Percentiles rank a stretch among this genome's conserved stretches.
phyloP scores from a whole-genome alignment of 352 stramenopile species.

The Pythium aquatile region DNA sequence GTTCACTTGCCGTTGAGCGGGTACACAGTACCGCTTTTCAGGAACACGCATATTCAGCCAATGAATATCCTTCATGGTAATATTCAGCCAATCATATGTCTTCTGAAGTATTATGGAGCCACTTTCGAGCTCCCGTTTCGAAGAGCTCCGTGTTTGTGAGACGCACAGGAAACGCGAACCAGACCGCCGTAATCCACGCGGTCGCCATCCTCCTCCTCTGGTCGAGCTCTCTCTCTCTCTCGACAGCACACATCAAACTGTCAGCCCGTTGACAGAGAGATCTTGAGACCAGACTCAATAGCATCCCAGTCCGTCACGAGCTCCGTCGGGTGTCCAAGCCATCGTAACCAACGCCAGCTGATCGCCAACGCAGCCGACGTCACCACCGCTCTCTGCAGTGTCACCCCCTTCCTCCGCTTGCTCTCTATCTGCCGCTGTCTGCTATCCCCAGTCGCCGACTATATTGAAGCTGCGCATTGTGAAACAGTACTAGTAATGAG shows the following conservation, averaged over 20 bases:
- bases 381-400: not conserved
- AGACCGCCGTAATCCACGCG: not conserved
- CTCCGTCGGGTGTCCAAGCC: not conserved
- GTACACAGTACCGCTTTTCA: conserved; percentile 1
- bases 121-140: not conserved
- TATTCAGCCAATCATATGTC: not conserved
- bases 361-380: not conserved
- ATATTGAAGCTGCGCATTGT: not conserved
- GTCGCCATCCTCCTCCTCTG: not conserved
- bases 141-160: not conserved
- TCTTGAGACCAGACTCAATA: not conserved
- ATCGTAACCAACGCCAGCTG: not conserved
- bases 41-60: conserved; percentile 1
- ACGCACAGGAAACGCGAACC: not conserved
- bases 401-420: not conserved
- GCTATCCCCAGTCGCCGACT: not conserved
- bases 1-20: not conserved
- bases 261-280: not conserved
- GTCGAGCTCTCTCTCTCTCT: not conserved
- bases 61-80: not conserved
- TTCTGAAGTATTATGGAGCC: not conserved
- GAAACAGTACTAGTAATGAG: conserved; percentile 15
- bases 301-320: not conserved
- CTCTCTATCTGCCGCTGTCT: not conserved
- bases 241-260: not conserved